Percentiles rank a stretch among this genome's conserved stretches.
Conservation (phyloP, 495 filamentous ascomycete genomes). For the Penicillium crystallinum region DNA sequence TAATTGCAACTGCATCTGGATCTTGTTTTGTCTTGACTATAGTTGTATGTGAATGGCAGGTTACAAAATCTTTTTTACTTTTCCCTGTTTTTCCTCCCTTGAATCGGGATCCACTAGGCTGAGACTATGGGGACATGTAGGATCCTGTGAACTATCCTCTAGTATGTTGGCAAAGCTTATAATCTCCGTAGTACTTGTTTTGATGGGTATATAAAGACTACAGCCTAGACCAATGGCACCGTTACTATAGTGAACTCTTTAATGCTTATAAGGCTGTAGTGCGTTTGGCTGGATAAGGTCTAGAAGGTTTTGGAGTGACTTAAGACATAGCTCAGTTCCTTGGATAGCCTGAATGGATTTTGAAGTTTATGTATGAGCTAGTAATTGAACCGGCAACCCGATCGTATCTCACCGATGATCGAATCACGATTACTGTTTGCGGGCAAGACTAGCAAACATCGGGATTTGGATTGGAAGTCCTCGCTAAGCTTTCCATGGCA, state of each 20-base stretch:
- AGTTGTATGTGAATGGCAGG: background rate
- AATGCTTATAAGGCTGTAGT: background rate
- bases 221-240: constrained; percentile 16
- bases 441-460: constrained; percentile 6
- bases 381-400: constrained; percentile 8
- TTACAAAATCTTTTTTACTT: background rate
- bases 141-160: background rate
- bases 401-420: constrained; percentile 2
- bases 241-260: constrained; percentile 15
- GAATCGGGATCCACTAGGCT: background rate
- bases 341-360: constrained; percentile 1
- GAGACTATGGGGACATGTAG: background rate
- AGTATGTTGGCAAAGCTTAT: background rate
- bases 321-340: background rate
- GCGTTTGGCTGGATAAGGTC: background rate
- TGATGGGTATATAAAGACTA: background rate
- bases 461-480: background rate
- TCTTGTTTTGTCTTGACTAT: constrained; percentile 2
- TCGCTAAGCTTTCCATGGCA: background rate
- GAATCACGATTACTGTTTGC: constrained; percentile 19
- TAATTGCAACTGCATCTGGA: constrained; percentile 2
- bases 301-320: background rate
- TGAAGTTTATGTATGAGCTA: background rate
- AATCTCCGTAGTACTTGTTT: constrained; percentile 8
- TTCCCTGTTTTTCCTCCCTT: constrained; percentile 6